phyloP scores from a whole-genome alignment of 805 yeast genomes.

The Suhomyces sp. region DNA sequence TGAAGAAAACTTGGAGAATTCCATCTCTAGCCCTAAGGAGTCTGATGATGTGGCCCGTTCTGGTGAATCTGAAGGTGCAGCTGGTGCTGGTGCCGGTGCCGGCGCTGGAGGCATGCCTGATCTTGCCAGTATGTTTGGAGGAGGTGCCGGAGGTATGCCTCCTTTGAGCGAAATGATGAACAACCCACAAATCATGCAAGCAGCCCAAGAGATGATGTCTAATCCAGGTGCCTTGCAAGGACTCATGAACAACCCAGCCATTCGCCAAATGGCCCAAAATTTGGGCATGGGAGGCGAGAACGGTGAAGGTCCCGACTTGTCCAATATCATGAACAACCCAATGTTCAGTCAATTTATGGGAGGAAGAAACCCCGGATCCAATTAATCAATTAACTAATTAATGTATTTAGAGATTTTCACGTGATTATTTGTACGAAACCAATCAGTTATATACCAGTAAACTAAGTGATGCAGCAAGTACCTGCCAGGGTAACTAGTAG shows the following conservation, averaged over 20 bases:
- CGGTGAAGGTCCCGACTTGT: conserved; percentile 50
- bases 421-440: not conserved
- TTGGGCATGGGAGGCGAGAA: conserved; percentile 65
- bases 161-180: conserved; percentile 67
- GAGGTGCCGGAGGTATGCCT: conserved; percentile 70
- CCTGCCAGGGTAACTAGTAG: not conserved
- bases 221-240: conserved; percentile 74
- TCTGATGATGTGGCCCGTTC: conserved; percentile 10
- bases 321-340: conserved; percentile 78
- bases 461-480: not conserved
- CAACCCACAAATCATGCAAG: conserved; percentile 90
- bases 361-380: conserved; percentile 21
- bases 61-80: conserved; percentile 18
- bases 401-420: conserved; percentile 1
- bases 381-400: not conserved
- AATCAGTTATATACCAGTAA: not conserved
- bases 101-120: conserved; percentile 69
- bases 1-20: conserved; percentile 62
- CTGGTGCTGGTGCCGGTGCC: conserved; percentile 35
- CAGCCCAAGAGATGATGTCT: conserved; percentile 84
- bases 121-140: conserved; percentile 65
- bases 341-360: conserved; percentile 69
- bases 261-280: conserved; percentile 79
- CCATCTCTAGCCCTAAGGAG: conserved; percentile 28
- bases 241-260: conserved; percentile 75